Evolutionary conservation across 208 protist species (phyloP), one percentile per base, ranked within the genome.

Genomic region (Hexamita inflata): DNA sequence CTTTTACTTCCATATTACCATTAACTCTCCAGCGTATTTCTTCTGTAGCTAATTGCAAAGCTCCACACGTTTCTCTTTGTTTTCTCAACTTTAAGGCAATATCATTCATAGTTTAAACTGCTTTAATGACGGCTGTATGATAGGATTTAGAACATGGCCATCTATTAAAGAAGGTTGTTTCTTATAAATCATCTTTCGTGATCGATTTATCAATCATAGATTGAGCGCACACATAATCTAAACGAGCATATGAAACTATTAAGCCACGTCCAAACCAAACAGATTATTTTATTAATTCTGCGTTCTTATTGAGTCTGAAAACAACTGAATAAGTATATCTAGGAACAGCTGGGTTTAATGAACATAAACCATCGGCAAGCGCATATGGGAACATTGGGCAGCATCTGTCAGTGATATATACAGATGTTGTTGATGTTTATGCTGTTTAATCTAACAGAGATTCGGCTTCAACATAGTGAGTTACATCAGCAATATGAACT

Each of bases 401-500:
- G 26, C 15, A 32, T 24, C 49, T 40, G 32, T 68, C 7, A 53
- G 42, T 24, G 1, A 79, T 7, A 64, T 79, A 79, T 39, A 73
- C 0, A 73, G 45, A 53, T 9, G 41, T 67, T 30, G 24, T 42
- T 59, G 62, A 49, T 38, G 28, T 0, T 26, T 70, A 2, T 34
- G 77, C 77, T 34, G 4, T 24, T 0, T 0, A 11, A 58, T 79
- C 77, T 1, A 79, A 9, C 0, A 15, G 11, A 30, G 58, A 30
- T 30, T 64, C 1, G 26, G 2, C 13, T 2, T 67, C 38, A 29
- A 79, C 26, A 34, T 60, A 79, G 0, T 77, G 39, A 41, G 45
- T 65, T n/a, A 75, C 70, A 32, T 79, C 77, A 9, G 77, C 77
- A 58, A 79, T 79, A 53, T 79, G 77, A 30, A 79, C 29, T 45